Conservation (phyloP, 73 alveolate species). For the Breviolum minutum region DNA sequence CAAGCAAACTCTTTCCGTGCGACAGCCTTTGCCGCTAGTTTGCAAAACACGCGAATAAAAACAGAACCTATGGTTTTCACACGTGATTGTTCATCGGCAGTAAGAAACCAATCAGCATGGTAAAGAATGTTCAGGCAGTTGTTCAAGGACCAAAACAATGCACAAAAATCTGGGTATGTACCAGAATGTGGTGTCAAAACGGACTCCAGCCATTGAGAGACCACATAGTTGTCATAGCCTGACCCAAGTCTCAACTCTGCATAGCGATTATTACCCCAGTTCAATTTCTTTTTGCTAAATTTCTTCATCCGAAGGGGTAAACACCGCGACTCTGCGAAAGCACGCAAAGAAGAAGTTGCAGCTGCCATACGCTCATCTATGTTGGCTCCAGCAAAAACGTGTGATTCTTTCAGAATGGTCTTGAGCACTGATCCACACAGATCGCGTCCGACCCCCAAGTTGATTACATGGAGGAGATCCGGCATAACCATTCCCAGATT, state of each 20-base stretch:
- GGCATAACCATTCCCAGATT: background rate
- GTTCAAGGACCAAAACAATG: background rate
- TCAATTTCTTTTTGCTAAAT: constrained; percentile 8
- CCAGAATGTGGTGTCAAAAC: background rate
- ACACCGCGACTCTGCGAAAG: background rate
- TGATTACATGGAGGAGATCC: background rate
- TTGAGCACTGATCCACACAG: background rate
- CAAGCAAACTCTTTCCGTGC: background rate
- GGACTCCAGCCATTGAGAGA: background rate
- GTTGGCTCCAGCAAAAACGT: background rate
- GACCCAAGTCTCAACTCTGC: background rate
- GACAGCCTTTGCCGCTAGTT: background rate
- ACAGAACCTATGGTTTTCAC: background rate
- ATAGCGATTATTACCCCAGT: background rate
- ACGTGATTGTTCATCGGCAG: background rate
- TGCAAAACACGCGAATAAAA: background rate
- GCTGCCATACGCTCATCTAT: background rate
- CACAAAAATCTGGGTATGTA: background rate
- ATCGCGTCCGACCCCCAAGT: constrained; percentile 18
- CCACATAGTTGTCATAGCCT: background rate
- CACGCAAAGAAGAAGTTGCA: background rate
- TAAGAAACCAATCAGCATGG: background rate
- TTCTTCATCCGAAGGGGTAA: background rate
- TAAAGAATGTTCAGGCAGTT: background rate
- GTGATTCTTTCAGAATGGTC: background rate